Base-by-base conservation (phyloP, 139 green algal species). In the Dunaliella primolecta region DNA sequence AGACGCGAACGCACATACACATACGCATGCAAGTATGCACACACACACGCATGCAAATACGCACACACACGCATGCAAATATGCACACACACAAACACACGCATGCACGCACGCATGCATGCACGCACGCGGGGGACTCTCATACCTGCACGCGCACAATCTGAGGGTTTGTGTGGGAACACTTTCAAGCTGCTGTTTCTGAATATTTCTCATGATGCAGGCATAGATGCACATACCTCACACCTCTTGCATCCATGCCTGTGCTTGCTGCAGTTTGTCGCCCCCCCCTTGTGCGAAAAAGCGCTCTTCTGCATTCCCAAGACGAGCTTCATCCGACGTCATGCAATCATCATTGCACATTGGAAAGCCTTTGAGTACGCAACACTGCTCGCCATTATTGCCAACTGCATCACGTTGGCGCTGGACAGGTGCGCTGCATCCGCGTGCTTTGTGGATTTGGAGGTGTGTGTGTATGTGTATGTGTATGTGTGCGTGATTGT, bases 351-450 rank as follows among this genome's bases (percentile, higher is more conserved):
- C n/a, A 11, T 80, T 2, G 75, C 33, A 23, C 75, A 80, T 11
- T 80, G 75, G 75, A 80, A 80, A 30, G n/a, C 70, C 0, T 87
- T 84, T 33, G 84, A 87, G 21, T 74, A 46, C 3, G 64, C 64
- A 37, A 81, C 83, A 27, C 79, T 87, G 1, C 29, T 78, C 33
- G 76, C 33, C 30, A 84, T 87, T 74, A 38, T 87, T 0, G 79
- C 56, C 46, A 87, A 87, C 46, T 82, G 84, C 37, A 72, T 87
- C 1, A 87, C 84, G 0, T 37, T 87, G 3, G 84, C 35, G 0
- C 36, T 87, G 80, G 75, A 70, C 71, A 87, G 84, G 1, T 90
- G 46, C 46, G 7, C 46, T 64, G 46, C 15, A 15, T 64, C 15
- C 15, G 46, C 46, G 46, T 64, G 46, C n/a, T n/a, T n/a, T n/a